Base-by-base conservation (phyloP, 1,284 basidiomycete species). In the Rugosomyces carneus region DNA sequence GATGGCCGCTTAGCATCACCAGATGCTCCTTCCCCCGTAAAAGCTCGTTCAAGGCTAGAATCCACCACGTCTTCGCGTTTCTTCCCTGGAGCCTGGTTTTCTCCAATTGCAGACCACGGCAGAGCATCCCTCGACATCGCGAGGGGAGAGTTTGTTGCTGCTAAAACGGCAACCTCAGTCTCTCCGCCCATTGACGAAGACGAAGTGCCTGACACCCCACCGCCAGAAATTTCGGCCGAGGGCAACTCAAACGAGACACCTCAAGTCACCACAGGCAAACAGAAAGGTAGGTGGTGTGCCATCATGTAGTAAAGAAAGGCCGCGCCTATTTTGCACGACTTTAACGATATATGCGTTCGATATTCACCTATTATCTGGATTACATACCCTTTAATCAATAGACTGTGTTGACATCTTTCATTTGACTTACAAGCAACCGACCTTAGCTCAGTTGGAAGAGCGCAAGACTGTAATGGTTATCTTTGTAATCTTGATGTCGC, bases 51-150 rank as follows among this genome's bases (percentile, higher is more conserved):
- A 15, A 62, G 76, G 37, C 61, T 69, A 3, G 73, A 75, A 54
- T 78, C 76, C 1, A 71, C 74, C 0, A 63, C 75, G 5, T 78
- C 77, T 15, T 76, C 75, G 10, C 66, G 71, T 40, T 72, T 75
- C 60, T 75, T 78, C 69, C 75, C 75, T 11, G 77, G 77, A 26
- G 73, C 71, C 3, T 78, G 76, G 76, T 76, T 75, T 61, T 72
- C 73, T 1, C 51, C 60, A 19, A 42, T 61, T 16, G 62, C 65
- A 0, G 64, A 71, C 15, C 66, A 71, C 52, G 69, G 67, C 39
- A 61, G 72, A 35, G 58, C 75, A 3, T 78, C 76, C 8, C 53
- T 76, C 34, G 76, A 79, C 45, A 63, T 69, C 47, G 76, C 75
- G 10, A 60, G 66, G 45, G 77, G 76, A 50, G 74, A 75, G 56